Percentiles rank a stretch among this genome's conserved stretches.
Conservation (phyloP, 2,329 filamentous ascomycete species). For the Microdochium trichocladiopsis region DNA sequence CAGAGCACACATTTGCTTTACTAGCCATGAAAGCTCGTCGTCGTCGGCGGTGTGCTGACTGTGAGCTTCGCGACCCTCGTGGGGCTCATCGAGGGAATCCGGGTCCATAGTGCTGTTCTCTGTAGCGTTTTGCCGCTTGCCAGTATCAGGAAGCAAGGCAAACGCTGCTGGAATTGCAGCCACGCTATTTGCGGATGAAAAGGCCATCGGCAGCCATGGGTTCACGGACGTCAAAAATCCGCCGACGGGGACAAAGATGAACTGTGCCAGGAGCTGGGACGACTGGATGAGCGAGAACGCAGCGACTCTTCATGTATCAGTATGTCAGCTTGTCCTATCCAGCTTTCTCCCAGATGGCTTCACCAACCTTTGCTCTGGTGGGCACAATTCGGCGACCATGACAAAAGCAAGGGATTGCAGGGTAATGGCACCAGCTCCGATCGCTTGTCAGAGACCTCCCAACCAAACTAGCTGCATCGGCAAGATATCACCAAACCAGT, state of each 20-base stretch:
- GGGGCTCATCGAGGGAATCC: too few species aligned
- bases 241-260: conserved; percentile 9
- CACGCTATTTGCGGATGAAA: too few species aligned
- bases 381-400: conserved; percentile 9
- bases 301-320: not conserved
- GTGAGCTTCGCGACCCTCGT: too few species aligned
- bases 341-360: not conserved
- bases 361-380: conserved; percentile 8
- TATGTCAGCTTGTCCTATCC: too few species aligned
- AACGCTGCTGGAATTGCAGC: too few species aligned
- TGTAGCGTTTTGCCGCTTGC: too few species aligned
- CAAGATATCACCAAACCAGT: conserved; percentile 7
- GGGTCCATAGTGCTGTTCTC: too few species aligned
- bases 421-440: conserved; percentile 7
- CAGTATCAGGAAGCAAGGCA: too few species aligned
- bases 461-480: conserved; percentile 9
- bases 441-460: conserved; percentile 7
- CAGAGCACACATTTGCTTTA: too few species aligned
- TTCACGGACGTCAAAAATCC: conserved; percentile 4
- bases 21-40: too few species aligned
- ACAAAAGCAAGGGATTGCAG: conserved; percentile 5
- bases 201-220: conserved; percentile 7
- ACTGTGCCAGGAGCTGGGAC: conserved; percentile 3
- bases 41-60: too few species aligned
- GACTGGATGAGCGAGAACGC: conserved; percentile 8